phyloP scores from a whole-genome alignment of 441 rosid species.

The Corymbia calophylla region DNA sequence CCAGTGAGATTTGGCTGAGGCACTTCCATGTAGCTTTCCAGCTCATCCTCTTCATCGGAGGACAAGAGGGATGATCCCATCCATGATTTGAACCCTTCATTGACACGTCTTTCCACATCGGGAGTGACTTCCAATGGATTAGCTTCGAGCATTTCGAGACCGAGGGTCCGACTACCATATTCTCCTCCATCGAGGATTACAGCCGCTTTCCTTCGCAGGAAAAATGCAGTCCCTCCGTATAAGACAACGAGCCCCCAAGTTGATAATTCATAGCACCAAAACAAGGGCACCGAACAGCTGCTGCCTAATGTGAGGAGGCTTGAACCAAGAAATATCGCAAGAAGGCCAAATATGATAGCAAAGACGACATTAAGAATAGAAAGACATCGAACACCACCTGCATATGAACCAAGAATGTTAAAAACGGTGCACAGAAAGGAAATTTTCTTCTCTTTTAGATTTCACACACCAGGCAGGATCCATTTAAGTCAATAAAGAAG shows the following conservation, averaged over 20 bases:
- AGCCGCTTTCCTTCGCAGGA: conserved; percentile 66
- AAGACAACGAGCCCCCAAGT: conserved; percentile 73
- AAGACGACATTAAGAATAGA: conserved; percentile 62
- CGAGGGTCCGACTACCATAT: conserved; percentile 42
- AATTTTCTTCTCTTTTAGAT: neutral
- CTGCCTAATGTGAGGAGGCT: conserved; percentile 83
- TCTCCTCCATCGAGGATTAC: conserved; percentile 62
- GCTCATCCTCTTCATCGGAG: conserved; percentile 86
- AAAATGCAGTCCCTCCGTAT: conserved; percentile 64
- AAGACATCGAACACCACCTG: conserved; percentile 86
- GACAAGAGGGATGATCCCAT: conserved; percentile 79
- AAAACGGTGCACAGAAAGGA: neutral
- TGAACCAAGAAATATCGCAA: conserved; percentile 80
- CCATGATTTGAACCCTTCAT: conserved; percentile 84
- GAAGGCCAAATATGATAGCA: conserved; percentile 64
- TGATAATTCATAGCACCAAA: conserved; percentile 91
- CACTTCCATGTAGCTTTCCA: conserved; percentile 36
- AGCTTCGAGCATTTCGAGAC: conserved; percentile 84
- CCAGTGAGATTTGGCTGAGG: conserved; percentile 17
- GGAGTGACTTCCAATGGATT: conserved; percentile 62
- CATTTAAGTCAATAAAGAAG: neutral
- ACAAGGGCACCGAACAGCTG: conserved; percentile 73
- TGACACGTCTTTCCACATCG: conserved; percentile 68
- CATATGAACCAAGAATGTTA: conserved; percentile 4
- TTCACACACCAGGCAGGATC: neutral